phyloP scores from a whole-genome alignment of 495 filamentous ascomycete genomes.

The Durotheca rogersii region DNA sequence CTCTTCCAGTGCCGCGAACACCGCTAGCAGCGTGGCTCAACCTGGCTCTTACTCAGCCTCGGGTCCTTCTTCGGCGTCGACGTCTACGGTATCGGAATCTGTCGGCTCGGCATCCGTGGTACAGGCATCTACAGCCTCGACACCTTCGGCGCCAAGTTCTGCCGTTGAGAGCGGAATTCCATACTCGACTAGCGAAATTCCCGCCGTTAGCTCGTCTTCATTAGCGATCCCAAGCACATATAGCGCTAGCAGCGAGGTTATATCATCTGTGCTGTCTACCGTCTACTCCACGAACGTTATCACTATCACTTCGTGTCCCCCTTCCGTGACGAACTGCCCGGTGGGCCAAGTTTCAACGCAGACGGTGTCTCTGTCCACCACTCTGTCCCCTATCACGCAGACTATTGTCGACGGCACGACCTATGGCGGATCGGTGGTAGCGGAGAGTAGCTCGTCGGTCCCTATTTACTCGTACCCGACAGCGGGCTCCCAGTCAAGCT shows the following conservation, averaged over 20 bases:
- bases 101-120: too few relatives aligned
- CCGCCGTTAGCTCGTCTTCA: constrained; percentile 5
- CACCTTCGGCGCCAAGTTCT: not conserved
- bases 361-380: constrained; percentile 42
- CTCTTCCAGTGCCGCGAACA: constrained; percentile 6
- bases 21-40: constrained; percentile 2
- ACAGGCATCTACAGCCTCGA: constrained; percentile 2
- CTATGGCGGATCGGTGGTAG: constrained; percentile 16
- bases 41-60: constrained; percentile 1
- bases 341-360: constrained; percentile 42
- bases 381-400: constrained; percentile 46
- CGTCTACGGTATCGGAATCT: constrained; percentile 5
- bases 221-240: constrained; percentile 33
- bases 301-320: constrained; percentile 56
- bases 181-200: constrained; percentile 5
- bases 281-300: constrained; percentile 34
- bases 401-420: constrained; percentile 36
- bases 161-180: not conserved
- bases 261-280: constrained; percentile 31
- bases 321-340: constrained; percentile 60
- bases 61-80: constrained; percentile 4
- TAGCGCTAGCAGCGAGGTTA: constrained; percentile 35
- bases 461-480: not conserved
- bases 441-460: constrained; percentile 1
- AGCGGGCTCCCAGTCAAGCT: not conserved